These are phyloP conservation scores for Pyracantha coccinea DNA, from an alignment of 331 rosid genomes.

Conservation along the genomic window DNA sequence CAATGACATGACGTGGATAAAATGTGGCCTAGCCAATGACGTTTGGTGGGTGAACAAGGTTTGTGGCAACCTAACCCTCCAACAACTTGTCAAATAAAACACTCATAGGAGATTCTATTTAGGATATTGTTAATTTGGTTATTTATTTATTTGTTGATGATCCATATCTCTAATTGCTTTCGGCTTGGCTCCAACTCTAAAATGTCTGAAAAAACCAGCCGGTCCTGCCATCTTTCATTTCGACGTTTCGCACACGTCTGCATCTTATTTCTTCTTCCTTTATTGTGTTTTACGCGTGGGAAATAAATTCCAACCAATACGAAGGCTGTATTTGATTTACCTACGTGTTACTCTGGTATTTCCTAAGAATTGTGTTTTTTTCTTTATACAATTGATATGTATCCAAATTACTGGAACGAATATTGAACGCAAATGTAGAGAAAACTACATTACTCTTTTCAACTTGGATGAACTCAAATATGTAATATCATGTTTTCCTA, in stretches of 20 bases:
- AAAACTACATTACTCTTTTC: too few relatives aligned
- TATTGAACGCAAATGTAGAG: too few relatives aligned
- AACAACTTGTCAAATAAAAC: neutral
- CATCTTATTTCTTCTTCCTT: neutral
- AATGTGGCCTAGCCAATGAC: neutral
- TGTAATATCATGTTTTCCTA: too few relatives aligned
- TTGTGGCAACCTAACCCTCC: neutral
- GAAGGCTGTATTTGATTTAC: neutral
- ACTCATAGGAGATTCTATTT: too few relatives aligned
- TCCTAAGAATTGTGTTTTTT: too few relatives aligned
- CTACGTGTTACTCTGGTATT: too few relatives aligned
- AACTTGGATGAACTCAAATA: too few relatives aligned
- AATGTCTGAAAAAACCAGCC: neutral
- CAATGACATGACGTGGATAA: conserved; percentile 1
- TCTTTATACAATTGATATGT: too few relatives aligned
- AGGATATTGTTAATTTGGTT: neutral
- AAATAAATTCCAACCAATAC: neutral
- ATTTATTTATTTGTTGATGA: too few relatives aligned
- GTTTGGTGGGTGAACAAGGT: neutral
- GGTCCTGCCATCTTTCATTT: neutral
- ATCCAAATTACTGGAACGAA: too few relatives aligned
- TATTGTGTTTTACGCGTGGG: neutral
- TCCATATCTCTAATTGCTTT: neutral
- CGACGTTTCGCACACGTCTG: neutral
- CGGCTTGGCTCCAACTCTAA: neutral